These are phyloP conservation scores for Fusarium gaditjirri DNA, from an alignment of 2,329 filamentous ascomycete species.

Conservation along the genomic window DNA sequence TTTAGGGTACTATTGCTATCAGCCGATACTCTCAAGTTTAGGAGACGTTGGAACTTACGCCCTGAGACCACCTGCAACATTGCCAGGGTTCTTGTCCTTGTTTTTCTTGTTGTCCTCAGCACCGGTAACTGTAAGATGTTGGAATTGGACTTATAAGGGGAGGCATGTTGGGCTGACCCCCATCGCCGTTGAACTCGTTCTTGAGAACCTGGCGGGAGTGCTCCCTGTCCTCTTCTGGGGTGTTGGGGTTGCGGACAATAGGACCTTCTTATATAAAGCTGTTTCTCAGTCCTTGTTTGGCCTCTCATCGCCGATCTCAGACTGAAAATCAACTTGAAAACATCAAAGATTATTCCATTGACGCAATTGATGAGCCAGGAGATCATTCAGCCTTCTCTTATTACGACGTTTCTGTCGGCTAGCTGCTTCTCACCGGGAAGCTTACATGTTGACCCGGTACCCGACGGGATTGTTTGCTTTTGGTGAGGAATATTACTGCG, in stretches of 20 bases:
- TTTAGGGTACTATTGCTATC: conserved; percentile 55
- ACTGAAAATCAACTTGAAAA: neutral
- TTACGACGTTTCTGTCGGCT: neutral
- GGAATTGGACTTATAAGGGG: neutral
- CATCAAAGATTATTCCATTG: conserved; percentile 21
- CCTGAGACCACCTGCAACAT: conserved; percentile 63
- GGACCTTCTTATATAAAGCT: conserved; percentile 38
- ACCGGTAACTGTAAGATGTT: conserved; percentile 42
- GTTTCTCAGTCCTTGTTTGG: neutral
- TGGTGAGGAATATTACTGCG: neutral
- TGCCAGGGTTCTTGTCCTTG: conserved; percentile 62
- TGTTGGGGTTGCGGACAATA: conserved; percentile 59
- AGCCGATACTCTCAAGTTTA: neutral
- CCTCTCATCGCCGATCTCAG: conserved; percentile 2
- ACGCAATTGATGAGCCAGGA: conserved; percentile 33
- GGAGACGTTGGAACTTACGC: conserved; percentile 51
- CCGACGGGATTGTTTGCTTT: neutral
- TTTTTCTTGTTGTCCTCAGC: conserved; percentile 49
- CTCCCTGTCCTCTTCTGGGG: conserved; percentile 65
- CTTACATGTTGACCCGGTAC: neutral
- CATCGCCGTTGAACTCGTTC: conserved; percentile 58
- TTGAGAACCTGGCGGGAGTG: conserved; percentile 64
- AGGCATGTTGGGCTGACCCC: conserved; percentile 41
- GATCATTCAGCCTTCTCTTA: neutral
- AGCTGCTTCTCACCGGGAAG: neutral